Evolutionary conservation across 805 yeast genomes (phyloP), one percentile per base, ranked within the genome.

Genomic region (Kodamaea laetipori): DNA sequence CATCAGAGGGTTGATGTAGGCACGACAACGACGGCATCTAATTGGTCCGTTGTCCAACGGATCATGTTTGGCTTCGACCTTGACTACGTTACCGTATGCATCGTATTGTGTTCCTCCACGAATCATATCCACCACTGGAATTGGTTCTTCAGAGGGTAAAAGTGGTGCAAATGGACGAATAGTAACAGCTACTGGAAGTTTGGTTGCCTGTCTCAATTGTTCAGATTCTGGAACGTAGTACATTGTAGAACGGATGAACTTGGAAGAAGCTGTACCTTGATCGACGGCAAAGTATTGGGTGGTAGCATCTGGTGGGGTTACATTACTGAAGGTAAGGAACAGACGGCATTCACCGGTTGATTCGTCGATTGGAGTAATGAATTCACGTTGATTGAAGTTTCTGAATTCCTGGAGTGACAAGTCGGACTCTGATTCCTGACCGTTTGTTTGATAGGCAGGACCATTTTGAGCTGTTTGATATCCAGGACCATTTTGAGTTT

Each of bases 11-110:
- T 92, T 94, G 49, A 90, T 74, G 62, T 90, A 94, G 1, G 96
- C 80, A 44, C 97, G 79, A 67, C 99, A 94, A 49, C 98, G 82
- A 52, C 80, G 78, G 66, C 99, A 94, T 53, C 99, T 78, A 25
- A 95, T 83, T 0, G 96, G 95, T 0, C 89, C 88, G 17, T 60
- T 54, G 39, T 67, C 73, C 34, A 59, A 49, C 1, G 60, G 58
- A 45, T 58, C 61, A 10, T 43, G 26, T 21, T 55, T 58, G 31
- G 36, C 37, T 5, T 50, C 60, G 12, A 25, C 37, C 13, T 37
- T 12, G 23, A 3, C 19, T 11, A 16, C 32, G 24, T 18, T 23
- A 26, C 11, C 73, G 73, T 31, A 70, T 58, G 5, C 21, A 24
- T 37, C 39, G 18, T 17, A 26, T 15, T 25, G 31, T 10, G 38